A percentile compares a stretch with the other conserved stretches of the same genome.
Evolutionary conservation across 306 rosid species (phyloP).

Genomic region (Herpetospermum pedunculosum): DNA sequence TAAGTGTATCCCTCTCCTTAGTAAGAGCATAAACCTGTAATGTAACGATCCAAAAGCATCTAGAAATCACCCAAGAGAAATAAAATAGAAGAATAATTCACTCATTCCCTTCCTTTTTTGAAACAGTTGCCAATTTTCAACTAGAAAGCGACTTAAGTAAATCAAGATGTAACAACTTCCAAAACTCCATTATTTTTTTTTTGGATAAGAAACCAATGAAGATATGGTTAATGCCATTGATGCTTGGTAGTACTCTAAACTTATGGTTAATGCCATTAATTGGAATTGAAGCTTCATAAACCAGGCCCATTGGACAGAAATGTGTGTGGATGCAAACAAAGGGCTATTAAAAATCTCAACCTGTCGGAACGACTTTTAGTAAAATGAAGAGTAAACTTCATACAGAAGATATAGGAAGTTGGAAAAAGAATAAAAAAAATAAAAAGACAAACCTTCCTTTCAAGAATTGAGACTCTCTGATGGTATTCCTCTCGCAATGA

Average conservation of each 20-base stretch:
- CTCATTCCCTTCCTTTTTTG: background rate
- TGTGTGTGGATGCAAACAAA: background rate
- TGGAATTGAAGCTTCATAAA: background rate
- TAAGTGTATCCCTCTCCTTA: conserved; percentile 91
- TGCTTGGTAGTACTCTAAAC: too few relatives aligned
- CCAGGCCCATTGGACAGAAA: background rate
- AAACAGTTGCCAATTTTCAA: background rate
- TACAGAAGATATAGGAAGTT: background rate
- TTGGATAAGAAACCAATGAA: too few relatives aligned
- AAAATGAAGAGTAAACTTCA: background rate
- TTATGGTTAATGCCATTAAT: background rate
- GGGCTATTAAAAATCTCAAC: background rate
- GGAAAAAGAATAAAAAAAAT: background rate
- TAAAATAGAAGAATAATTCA: background rate
- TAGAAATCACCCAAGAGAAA: background rate
- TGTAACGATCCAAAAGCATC: conserved; percentile 11
- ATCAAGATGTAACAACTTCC: background rate
- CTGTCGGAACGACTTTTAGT: background rate
- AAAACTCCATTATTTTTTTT: background rate
- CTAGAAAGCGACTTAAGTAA: background rate
- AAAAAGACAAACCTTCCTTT: conserved; percentile 62
- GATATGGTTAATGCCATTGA: too few relatives aligned
- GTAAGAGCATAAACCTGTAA: conserved; percentile 89
- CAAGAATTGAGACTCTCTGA: conserved; percentile 78
- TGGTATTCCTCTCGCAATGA: conserved; percentile 97